Evolutionary conservation across 1,284 basidiomycete genomes (phyloP), one percentile per base, ranked within the genome.

Genomic region (Ceratobasidium sp.): DNA sequence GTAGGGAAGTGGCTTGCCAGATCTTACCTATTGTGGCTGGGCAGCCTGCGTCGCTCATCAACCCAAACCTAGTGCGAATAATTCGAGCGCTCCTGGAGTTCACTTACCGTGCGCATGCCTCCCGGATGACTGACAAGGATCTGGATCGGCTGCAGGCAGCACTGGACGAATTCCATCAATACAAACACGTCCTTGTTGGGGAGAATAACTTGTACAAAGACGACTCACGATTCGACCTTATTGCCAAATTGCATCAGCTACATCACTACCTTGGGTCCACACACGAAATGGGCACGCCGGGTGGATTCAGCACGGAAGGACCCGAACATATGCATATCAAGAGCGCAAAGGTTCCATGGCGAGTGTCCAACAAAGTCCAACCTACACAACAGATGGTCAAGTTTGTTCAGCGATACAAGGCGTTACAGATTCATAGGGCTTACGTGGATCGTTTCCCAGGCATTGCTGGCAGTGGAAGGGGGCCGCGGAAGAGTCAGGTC

Each of bases 1-100:
- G 75, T 54, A 78, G 78, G 36, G 77, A 81, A 40, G 82, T 84
- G 11, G 78, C 78, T 51, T 70, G 71, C 16, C 48, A 53, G 8
- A 11, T 64, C 48, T 38, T 64, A 64, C 62, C 62, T 51, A 9
- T 53, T 28, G 48, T 40, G 1, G 40, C 21, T 25, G 58, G 58
- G 66, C 69, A 25, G n/a, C n/a, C n/a, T n/a, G n/a, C n/a, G n/a
- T n/a, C 5, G 16, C 3, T 60, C 36, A 8, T 66, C 33, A 3
- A 11, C 8, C 28, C 18, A n/a, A 30, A 64, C 11, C 12, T 46
- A 9, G 16, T 12, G 16, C 1, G 16, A 9, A 2, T 64, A 0
- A 30, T 53, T 1, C 21, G 33, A 8, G 25, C 62, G 11, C 7
- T 23, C 12, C 5, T 64, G 1, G 46, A 64, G 7, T 64, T 64